These are phyloP conservation scores for Metschnikowia arizonensis DNA, from an alignment of 805 yeast species.

Conservation along the genomic window DNA sequence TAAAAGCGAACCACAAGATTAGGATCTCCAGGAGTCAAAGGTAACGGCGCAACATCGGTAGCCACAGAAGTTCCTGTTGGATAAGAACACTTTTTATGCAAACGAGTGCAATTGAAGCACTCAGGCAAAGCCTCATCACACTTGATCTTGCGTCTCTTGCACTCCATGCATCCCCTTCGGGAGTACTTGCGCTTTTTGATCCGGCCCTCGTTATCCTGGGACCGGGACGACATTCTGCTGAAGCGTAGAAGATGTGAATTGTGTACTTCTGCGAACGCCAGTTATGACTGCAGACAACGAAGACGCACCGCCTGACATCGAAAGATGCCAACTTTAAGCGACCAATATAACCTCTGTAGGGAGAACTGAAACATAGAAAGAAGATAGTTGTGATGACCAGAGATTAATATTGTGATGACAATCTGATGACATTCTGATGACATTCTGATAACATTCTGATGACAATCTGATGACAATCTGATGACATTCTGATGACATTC, in stretches of 20 bases:
- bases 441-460: too few relatives aligned
- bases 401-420: too few relatives aligned
- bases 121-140: constrained; percentile 39
- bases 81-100: constrained; percentile 31
- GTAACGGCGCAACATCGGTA: not conserved
- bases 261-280: constrained; percentile 5
- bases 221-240: constrained; percentile 1
- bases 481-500: too few relatives aligned
- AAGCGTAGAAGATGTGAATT: not conserved
- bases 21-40: not conserved
- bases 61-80: not conserved
- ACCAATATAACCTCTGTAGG: too few relatives aligned
- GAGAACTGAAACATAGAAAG: too few relatives aligned
- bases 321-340: not conserved
- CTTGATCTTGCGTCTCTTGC: constrained; percentile 42
- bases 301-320: not conserved
- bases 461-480: too few relatives aligned
- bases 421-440: too few relatives aligned
- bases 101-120: constrained; percentile 35
- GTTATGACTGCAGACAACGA: not conserved
- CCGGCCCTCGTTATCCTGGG: constrained; percentile 1
- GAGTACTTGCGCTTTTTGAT: constrained; percentile 38
- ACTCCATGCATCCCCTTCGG: constrained; percentile 40
- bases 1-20: constrained; percentile 9
- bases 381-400: too few relatives aligned